Percentiles rank a stretch among this genome's conserved stretches.
Conservation (phyloP, 2,329 filamentous ascomycete genomes). For the Fusarium cicatricum region DNA sequence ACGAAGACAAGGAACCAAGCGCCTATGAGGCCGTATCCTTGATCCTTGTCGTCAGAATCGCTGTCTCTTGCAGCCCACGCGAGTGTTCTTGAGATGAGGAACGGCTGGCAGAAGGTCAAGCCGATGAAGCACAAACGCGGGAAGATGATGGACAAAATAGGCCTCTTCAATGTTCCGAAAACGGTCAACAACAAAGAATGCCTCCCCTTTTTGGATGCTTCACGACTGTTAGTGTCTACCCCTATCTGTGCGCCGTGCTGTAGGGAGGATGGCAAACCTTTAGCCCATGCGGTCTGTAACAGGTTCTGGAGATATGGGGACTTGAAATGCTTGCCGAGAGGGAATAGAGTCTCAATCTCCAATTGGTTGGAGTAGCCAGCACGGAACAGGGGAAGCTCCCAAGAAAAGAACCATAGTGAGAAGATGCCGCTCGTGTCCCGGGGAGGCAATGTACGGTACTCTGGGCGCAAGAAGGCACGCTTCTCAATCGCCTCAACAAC, state of each 20-base stretch:
- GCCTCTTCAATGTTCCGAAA: slow-evolving; percentile 14
- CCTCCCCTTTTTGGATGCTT: slow-evolving; percentile 8
- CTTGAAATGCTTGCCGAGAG: slow-evolving; percentile 25
- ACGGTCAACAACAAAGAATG: slow-evolving; percentile 14
- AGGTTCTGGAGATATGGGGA: slow-evolving; percentile 22
- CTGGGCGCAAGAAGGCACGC: slow-evolving; percentile 11
- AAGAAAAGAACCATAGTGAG: slow-evolving; percentile 29
- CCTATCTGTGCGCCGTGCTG: background rate
- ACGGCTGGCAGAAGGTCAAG: slow-evolving; percentile 32
- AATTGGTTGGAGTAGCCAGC: slow-evolving; percentile 21
- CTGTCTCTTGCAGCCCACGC: slow-evolving; percentile 4
- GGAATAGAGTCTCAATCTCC: slow-evolving; percentile 16
- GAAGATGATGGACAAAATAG: slow-evolving; percentile 13
- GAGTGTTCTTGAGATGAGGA: slow-evolving; percentile 30
- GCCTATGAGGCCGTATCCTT: slow-evolving; percentile 33
- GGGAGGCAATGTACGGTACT: slow-evolving; percentile 15
- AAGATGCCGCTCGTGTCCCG: slow-evolving; percentile 22
- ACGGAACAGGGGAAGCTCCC: slow-evolving; percentile 24
- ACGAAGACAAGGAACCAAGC: slow-evolving; percentile 32
- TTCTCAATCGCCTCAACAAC: slow-evolving; percentile 21
- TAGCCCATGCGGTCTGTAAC: slow-evolving; percentile 16
- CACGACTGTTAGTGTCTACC: background rate
- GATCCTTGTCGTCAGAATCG: slow-evolving; percentile 10
- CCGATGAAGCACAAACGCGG: slow-evolving; percentile 30
- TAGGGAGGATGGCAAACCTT: background rate